Base-by-base conservation (phyloP, 768 basidiomycete genomes). In the Saitozyma podzolica region DNA sequence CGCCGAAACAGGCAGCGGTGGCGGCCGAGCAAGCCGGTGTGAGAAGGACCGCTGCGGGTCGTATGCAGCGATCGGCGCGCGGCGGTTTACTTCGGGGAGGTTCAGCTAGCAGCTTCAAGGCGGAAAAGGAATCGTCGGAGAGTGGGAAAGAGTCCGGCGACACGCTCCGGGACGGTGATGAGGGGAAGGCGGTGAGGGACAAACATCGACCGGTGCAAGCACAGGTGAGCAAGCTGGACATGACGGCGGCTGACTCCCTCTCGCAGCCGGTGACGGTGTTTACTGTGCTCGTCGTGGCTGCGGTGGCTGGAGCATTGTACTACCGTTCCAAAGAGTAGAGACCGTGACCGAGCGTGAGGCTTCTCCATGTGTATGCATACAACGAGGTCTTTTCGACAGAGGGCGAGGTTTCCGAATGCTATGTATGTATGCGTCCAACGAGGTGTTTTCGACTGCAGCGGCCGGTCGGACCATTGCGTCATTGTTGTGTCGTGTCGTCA, bases 271-370 rank as follows among this genome's bases (percentile, higher is more conserved):
- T 71, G 37, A 69, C 69, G 10, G 61, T 73, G 11, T 66, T 75
- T 51, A 73, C 68, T 7, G 70, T 72, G 2, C 45, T 69, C n/a
- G 60, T 73, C 39, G 69, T 76, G 8, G 66, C 67, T 14, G 64
- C 69, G 9, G 61, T 70, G 16, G 74, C 71, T 7, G 70, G 70
- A 56, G 74, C 70, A 37, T 47, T 72, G 50, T 72, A 72, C 58
- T 72, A 64, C 50, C 42, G 62, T 45, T 62, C 68, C 45, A 72
- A 61, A 51, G 73, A 74, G 14, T 74, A 56, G 54, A 10, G 3
- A n/a, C 20, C 47, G 54, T 16, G n/a, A 10, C 3, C 2, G 54
- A 10, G 54, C 13, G n/a, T 6, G 13, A 47, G 45, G 45, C 6
- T 17, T 11, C 45, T n/a, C n/a, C n/a, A n/a, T n/a, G n/a, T n/a